Percentiles rank a stretch among this genome's conserved stretches.
These are phyloP conservation scores for Dactylorhiza incarnata DNA, from an alignment of 106 monocot species.

Conservation along the genomic window DNA sequence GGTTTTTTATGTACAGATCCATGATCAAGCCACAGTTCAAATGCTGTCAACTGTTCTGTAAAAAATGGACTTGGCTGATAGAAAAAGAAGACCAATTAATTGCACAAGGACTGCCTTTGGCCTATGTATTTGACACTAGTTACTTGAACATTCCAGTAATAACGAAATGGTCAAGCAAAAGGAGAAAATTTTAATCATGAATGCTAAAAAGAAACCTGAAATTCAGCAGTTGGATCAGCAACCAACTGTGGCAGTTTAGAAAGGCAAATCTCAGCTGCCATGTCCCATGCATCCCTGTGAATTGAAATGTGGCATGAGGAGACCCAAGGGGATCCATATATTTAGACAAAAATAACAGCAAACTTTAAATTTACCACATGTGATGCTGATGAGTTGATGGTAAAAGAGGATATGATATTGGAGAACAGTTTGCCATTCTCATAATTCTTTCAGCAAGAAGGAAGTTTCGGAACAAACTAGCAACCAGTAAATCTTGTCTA, in stretches of 20 bases:
- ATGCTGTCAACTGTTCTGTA: conserved; percentile 94
- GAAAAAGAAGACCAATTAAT: conserved; percentile 8
- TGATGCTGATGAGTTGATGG: conserved; percentile 98
- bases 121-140: not conserved
- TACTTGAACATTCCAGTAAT: not conserved
- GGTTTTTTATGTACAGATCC: conserved; percentile 93
- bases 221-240: conserved; percentile 75
- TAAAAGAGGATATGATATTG: conserved; percentile 67
- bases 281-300: conserved; percentile 97
- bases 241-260: conserved; percentile 77
- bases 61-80: conserved; percentile 93
- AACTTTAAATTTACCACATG: conserved; percentile 62
- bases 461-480: conserved; percentile 93
- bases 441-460: conserved; percentile 92
- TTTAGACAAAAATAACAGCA: not conserved
- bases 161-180: not conserved
- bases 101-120: not conserved
- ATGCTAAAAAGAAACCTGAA: conserved; percentile 50
- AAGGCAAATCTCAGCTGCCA: conserved; percentile 95
- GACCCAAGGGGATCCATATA: not conserved
- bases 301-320: not conserved
- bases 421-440: conserved; percentile 93
- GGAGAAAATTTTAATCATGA: not conserved
- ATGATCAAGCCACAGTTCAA: conserved; percentile 98
- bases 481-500: conserved; percentile 88